Conservation (phyloP, 305 asterid genomes). For the Withania somnifera region DNA sequence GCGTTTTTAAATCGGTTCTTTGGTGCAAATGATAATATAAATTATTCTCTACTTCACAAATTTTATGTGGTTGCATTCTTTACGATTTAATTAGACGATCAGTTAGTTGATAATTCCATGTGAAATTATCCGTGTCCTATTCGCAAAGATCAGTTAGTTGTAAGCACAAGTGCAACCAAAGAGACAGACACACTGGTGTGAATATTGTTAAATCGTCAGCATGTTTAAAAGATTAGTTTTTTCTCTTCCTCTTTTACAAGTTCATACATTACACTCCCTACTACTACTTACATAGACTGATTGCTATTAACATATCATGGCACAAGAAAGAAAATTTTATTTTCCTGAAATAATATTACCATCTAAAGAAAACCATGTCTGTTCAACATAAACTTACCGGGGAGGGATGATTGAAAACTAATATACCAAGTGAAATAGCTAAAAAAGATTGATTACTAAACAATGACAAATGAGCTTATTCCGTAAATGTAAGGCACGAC, state of each 20-base stretch:
- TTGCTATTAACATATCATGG: not conserved
- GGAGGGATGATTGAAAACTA: not conserved
- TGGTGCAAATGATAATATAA: too few relatives aligned
- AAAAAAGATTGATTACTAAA: not conserved
- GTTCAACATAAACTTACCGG: not conserved
- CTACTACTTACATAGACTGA: not conserved
- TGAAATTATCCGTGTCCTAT: too few relatives aligned
- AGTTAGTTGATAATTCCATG: too few relatives aligned
- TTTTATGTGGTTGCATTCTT: too few relatives aligned
- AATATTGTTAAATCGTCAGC: not conserved
- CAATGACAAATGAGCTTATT: not conserved
- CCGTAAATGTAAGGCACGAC: not conserved
- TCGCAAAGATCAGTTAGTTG: too few relatives aligned
- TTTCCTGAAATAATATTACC: not conserved
- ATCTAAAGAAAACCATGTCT: not conserved
- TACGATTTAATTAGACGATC: too few relatives aligned
- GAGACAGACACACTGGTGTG: not conserved
- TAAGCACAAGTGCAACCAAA: not conserved
- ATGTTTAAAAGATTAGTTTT: not conserved
- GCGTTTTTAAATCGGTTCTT: too few relatives aligned
- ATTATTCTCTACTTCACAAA: too few relatives aligned
- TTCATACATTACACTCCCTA: conserved; percentile 1
- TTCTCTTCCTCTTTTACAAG: conserved; percentile 22
- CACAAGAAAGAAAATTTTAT: not conserved
- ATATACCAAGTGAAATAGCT: not conserved